phyloP scores from a whole-genome alignment of 805 yeast species.

The Wickerhamiella hasegawae region DNA sequence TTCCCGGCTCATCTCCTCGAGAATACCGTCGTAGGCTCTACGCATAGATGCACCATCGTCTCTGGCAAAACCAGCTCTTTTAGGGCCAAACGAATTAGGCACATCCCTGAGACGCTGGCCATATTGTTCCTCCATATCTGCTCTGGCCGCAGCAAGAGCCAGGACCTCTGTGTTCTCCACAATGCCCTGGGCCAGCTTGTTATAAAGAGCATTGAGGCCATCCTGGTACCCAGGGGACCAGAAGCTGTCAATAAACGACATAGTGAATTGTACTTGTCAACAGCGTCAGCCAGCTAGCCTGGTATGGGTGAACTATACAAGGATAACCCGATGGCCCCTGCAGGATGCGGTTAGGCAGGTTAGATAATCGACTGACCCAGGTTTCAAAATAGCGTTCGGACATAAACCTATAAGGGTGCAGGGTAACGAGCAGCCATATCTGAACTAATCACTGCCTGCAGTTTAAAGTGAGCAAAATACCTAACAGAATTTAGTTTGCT shows the following conservation, averaged over 20 bases:
- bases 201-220: slow-evolving; percentile 24
- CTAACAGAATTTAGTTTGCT: too few relatives aligned
- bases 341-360: too few relatives aligned
- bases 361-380: too few relatives aligned
- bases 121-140: slow-evolving; percentile 54
- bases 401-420: too few relatives aligned
- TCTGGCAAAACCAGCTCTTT: slow-evolving; percentile 28
- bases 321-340: too few relatives aligned
- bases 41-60: slow-evolving; percentile 55
- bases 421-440: too few relatives aligned
- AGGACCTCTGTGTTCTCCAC: slow-evolving; percentile 57
- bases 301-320: too few relatives aligned
- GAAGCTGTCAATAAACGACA: slow-evolving; percentile 15
- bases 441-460: too few relatives aligned
- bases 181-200: slow-evolving; percentile 32
- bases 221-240: slow-evolving; percentile 15
- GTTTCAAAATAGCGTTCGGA: not conserved
- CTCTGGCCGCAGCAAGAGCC: slow-evolving; percentile 46
- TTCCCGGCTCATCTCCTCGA: slow-evolving; percentile 38
- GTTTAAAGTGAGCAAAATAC: too few relatives aligned
- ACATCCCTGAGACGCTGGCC: slow-evolving; percentile 38
- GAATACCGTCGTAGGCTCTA: slow-evolving; percentile 43
- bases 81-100: slow-evolving; percentile 24
- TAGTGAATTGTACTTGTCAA: too few relatives aligned
- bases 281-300: too few relatives aligned